Evolutionary conservation across 2,329 filamentous ascomycete species (phyloP).

Genomic region (Penicillium expansum): DNA sequence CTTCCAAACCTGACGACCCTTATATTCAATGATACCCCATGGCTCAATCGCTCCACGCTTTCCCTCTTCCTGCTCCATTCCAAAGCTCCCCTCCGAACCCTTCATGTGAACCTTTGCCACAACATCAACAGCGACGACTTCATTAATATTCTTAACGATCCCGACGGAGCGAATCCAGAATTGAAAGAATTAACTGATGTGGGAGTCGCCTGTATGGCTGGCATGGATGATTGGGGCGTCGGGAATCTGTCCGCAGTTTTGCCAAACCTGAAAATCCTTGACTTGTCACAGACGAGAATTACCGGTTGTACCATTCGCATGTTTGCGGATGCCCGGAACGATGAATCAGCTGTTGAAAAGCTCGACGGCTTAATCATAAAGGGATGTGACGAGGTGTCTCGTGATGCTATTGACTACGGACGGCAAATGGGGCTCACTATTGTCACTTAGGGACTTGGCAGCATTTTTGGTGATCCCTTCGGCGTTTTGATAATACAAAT

Average conservation of each 20-base stretch:
- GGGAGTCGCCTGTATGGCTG: conserved; percentile 26
- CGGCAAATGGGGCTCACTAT: conserved; percentile 30
- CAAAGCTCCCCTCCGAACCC: conserved; percentile 22
- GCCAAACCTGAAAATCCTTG: conserved; percentile 31
- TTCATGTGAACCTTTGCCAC: conserved; percentile 31
- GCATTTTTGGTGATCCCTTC: not conserved
- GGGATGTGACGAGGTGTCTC: conserved; percentile 32
- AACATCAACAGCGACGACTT: conserved; percentile 15
- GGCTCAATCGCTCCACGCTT: conserved; percentile 19
- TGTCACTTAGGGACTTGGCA: conserved; percentile 12
- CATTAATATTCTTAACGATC: conserved; percentile 11
- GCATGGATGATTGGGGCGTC: conserved; percentile 28
- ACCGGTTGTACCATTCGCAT: conserved; percentile 36
- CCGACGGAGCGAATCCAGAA: not conserved
- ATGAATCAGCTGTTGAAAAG: conserved; percentile 8
- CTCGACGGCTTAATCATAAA: conserved; percentile 29
- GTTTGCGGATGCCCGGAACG: conserved; percentile 26
- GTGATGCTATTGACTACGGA: conserved; percentile 36
- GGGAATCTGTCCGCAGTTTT: conserved; percentile 21
- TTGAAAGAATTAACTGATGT: conserved; percentile 29
- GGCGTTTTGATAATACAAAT: not conserved
- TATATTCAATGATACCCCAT: conserved; percentile 28
- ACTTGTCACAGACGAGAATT: conserved; percentile 36
- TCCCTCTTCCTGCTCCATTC: conserved; percentile 17
- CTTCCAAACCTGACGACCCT: conserved; percentile 31